A percentile compares a stretch with the other conserved stretches of the same genome.
phyloP scores from a whole-genome alignment of 306 rosid genomes.

The Phaseolus lunatus region DNA sequence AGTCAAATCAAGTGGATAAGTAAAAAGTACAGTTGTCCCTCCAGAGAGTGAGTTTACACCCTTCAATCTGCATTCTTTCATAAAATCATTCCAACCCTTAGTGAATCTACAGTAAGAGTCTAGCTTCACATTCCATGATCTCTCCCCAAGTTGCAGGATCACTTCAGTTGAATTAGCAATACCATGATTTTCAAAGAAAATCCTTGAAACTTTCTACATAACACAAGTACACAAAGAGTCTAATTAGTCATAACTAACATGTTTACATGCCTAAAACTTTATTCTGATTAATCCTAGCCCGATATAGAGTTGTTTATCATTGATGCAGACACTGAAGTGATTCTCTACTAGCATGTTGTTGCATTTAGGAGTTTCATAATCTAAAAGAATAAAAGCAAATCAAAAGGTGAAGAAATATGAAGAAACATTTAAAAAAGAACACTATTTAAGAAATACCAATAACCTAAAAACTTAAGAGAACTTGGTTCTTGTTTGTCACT shows the following conservation, averaged over 20 bases:
- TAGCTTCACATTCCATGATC: background rate
- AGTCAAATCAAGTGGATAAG: constrained; percentile 91
- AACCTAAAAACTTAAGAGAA: background rate
- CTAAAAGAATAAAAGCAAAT: background rate
- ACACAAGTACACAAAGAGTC: background rate
- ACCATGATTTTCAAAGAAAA: background rate
- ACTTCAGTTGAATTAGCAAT: background rate
- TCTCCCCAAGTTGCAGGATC: background rate
- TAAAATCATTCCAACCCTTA: background rate
- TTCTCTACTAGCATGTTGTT: background rate
- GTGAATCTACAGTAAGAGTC: background rate
- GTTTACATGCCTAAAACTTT: background rate
- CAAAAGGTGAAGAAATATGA: too few species aligned
- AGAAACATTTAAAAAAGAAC: background rate
- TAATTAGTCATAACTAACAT: background rate
- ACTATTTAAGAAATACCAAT: too few species aligned
- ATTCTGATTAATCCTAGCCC: background rate
- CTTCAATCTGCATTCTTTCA: background rate
- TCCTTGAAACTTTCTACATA: background rate
- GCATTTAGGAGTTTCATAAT: background rate
- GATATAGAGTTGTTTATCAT: fast-evolving
- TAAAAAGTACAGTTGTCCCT: constrained; percentile 91
- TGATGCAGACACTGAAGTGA: constrained; percentile 5
- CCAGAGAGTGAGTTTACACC: constrained; percentile 77
- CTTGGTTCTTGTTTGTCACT: background rate